These are phyloP conservation scores for Corymbia maculata DNA, from an alignment of 345 rosid genomes.

Conservation along the genomic window DNA sequence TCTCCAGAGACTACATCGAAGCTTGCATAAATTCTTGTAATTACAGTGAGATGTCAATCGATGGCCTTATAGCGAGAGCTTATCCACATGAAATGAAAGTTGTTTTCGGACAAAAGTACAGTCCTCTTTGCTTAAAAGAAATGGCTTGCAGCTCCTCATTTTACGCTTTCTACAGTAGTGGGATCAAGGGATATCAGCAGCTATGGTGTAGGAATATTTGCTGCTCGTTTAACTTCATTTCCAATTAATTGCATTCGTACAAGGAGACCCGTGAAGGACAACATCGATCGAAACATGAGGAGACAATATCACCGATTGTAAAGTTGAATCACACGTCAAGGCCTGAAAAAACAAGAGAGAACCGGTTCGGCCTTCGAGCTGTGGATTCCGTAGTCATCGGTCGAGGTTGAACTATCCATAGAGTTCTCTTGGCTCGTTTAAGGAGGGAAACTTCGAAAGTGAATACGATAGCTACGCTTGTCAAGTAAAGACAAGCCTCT, in stretches of 20 bases:
- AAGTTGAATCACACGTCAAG: not conserved
- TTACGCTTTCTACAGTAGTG: not conserved
- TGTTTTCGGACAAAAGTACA: not conserved
- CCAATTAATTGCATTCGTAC: not conserved
- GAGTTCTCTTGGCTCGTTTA: not conserved
- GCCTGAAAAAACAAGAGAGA: not conserved
- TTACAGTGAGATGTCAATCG: not conserved
- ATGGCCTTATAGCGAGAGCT: not conserved
- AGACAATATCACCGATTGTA: not conserved
- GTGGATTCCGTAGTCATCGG: not conserved
- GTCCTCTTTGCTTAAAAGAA: not conserved
- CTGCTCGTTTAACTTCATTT: not conserved
- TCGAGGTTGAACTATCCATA: not conserved
- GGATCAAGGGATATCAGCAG: not conserved
- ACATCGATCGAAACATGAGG: not conserved
- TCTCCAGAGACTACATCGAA: not conserved
- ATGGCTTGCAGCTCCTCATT: not conserved
- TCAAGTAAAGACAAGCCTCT: not conserved
- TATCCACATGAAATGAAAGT: not conserved
- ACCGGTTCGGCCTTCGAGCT: not conserved
- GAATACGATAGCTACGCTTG: not conserved
- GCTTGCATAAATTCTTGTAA: not conserved
- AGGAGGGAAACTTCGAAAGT: not conserved
- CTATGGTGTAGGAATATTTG: not conserved
- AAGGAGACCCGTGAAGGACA: not conserved